These are phyloP conservation scores for Atkinsonella texensis DNA, from an alignment of 2,329 filamentous ascomycete species.

Conservation along the genomic window DNA sequence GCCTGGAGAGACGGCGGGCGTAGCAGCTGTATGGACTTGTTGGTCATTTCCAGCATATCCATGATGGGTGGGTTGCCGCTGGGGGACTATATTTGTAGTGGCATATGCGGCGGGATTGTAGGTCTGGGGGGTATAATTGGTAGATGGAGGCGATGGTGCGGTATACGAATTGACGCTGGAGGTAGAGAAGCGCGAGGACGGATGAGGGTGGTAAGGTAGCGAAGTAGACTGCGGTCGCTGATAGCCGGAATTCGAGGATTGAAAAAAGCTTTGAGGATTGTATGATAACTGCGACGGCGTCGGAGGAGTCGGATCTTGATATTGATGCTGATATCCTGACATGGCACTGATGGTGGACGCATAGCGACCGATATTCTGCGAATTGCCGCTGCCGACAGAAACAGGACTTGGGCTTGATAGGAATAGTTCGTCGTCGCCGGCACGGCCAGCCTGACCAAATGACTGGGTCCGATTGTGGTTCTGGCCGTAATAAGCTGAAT, in stretches of 20 bases:
- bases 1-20: slow-evolving; percentile 22
- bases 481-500: slow-evolving; percentile 41
- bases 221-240: slow-evolving; percentile 39
- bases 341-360: slow-evolving; percentile 33
- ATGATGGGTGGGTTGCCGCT: slow-evolving; percentile 39
- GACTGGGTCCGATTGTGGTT: slow-evolving; percentile 12
- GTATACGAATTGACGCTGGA: slow-evolving; percentile 18
- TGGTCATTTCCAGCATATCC: slow-evolving; percentile 32
- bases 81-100: slow-evolving; percentile 28
- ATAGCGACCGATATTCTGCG: slow-evolving; percentile 18
- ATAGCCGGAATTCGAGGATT: slow-evolving; percentile 14
- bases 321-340: slow-evolving; percentile 40
- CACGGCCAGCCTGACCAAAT: slow-evolving; percentile 1
- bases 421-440: slow-evolving; percentile 50
- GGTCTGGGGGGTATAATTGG: slow-evolving; percentile 35
- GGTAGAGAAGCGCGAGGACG: slow-evolving; percentile 26
- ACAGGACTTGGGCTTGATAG: slow-evolving; percentile 30
- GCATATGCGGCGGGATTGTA: slow-evolving; percentile 52
- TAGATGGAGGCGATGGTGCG: slow-evolving; percentile 26
- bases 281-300: slow-evolving; percentile 41
- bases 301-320: slow-evolving; percentile 33
- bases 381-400: slow-evolving; percentile 14
- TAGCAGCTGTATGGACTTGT: slow-evolving; percentile 27
- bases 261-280: slow-evolving; percentile 56
- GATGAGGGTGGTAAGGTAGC: slow-evolving; percentile 36